Base-by-base conservation (phyloP, 1,284 basidiomycete species). In the Cerioporus squamosus region DNA sequence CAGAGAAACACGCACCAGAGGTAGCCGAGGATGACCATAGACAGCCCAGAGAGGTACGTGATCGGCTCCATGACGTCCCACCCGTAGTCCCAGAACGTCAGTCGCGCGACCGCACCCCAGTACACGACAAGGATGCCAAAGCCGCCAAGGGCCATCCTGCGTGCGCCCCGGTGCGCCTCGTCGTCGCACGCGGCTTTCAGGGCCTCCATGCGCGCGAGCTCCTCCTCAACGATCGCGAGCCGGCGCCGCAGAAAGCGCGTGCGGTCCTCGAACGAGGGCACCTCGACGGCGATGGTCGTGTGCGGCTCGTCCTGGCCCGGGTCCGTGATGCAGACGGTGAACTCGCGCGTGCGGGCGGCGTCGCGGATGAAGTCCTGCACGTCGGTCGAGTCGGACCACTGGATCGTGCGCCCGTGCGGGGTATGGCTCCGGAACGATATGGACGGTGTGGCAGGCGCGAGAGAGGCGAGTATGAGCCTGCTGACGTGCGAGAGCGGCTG, bases 41-140 rank as follows among this genome's bases (percentile, higher is more conserved):
- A 81, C 10, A 87, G 71, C 12, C 84, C 84, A 15, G 83, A 85
- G 18, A 87, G 74, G 68, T 87, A 86, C 4, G 84, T 88, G 46
- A 88, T 80, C 2, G 87, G 87, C 67, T 90, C 86, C 85, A 88
- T 88, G 10, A 86, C 72, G 63, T 89, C 86, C 82, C 82, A 85
- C 18, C 83, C 83, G 60, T 75, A 81, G 68, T 85, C 82, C 83
- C 83, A 84, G 69, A 86, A 86, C n/a, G 84, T 89, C 52, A 86
- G 74, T 18, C 86, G 76, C 43, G 85, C 83, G 12, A 89, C 84
- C 2, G 78, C 74, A 12, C 75, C 82, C 86, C 87, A 90, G 70
- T 89, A 89, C 0, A 80, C 77, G 12, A 85, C 76, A 14, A 88
- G 77, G 66, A 82, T 77, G 2, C 78, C 83, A 47, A 89, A 81